phyloP scores from a whole-genome alignment of 164 flowering plant species.

The Umbellularia californica region DNA sequence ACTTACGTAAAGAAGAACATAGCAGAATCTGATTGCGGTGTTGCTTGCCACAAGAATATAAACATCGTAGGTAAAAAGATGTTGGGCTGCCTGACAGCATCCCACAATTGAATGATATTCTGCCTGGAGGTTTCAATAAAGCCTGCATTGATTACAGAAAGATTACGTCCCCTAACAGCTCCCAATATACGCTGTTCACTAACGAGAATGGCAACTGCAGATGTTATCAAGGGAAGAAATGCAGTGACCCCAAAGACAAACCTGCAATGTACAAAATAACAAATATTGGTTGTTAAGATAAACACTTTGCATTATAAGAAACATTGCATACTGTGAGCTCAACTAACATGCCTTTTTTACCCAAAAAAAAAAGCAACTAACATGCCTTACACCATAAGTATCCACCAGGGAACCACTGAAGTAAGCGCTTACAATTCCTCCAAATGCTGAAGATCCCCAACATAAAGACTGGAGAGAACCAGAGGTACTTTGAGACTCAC shows the following conservation, averaged over 20 bases:
- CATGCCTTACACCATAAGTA: conserved; percentile 92
- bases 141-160: conserved; percentile 27
- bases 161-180: conserved; percentile 31
- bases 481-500: conserved; percentile 92
- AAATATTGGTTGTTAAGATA: background rate
- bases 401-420: conserved; percentile 96
- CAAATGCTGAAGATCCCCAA: conserved; percentile 99
- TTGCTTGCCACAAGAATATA: conserved; percentile 93
- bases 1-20: conserved; percentile 95
- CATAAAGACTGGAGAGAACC: conserved; percentile 98
- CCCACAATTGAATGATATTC: conserved; percentile 64
- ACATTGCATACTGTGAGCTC: background rate
- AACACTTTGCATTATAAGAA: background rate
- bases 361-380: background rate
- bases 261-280: conserved; percentile 38
- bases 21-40: conserved; percentile 96
- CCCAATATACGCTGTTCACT: conserved; percentile 57
- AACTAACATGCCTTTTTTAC: background rate
- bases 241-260: conserved; percentile 98
- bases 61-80: conserved; percentile 87
- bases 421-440: conserved; percentile 94
- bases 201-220: conserved; percentile 94
- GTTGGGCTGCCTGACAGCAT: conserved; percentile 70
- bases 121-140: conserved; percentile 63
- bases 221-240: conserved; percentile 83